phyloP scores from a whole-genome alignment of 1,284 basidiomycete species.

The Boletellus sp. region DNA sequence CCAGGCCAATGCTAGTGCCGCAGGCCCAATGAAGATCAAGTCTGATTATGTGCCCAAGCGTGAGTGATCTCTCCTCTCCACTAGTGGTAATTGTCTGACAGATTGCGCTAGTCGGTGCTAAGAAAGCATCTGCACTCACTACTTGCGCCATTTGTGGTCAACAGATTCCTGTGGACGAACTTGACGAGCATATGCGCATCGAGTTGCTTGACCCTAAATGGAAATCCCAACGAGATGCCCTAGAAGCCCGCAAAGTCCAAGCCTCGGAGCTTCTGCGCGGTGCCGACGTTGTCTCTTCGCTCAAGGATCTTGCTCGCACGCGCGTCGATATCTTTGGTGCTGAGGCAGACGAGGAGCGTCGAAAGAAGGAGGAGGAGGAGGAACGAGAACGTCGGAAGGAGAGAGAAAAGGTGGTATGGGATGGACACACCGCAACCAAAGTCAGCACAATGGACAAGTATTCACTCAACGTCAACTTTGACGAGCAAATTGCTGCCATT shows the following conservation, averaged over 20 bases:
- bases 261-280: slow-evolving; percentile 85
- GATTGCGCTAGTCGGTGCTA: slow-evolving; percentile 54
- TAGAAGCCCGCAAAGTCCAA: slow-evolving; percentile 88
- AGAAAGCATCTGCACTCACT: slow-evolving; percentile 73
- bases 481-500: slow-evolving; percentile 92
- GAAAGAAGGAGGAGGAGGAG: slow-evolving; percentile 82
- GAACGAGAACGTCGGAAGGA: slow-evolving; percentile 76
- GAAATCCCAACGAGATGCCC: slow-evolving; percentile 88
- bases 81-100: slow-evolving; percentile 4
- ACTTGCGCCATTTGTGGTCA: slow-evolving; percentile 93
- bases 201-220: slow-evolving; percentile 96
- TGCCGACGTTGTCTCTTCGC: slow-evolving; percentile 88
- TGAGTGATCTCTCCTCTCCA: slow-evolving; percentile 40
- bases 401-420: slow-evolving; percentile 91
- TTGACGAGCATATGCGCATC: slow-evolving; percentile 97
- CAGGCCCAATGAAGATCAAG: slow-evolving; percentile 91
- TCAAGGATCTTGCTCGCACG: slow-evolving; percentile 85
- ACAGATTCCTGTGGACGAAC: slow-evolving; percentile 89
- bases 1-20: slow-evolving; percentile 72
- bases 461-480: slow-evolving; percentile 86
- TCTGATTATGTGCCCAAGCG: slow-evolving; percentile 95
- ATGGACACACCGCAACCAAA: slow-evolving; percentile 91
- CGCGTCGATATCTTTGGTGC: slow-evolving; percentile 95
- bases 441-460: slow-evolving; percentile 85
- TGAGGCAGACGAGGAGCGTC: slow-evolving; percentile 82